Evolutionary conservation across 495 filamentous ascomycete species (phyloP).

Genomic region (Penicillium mononematosum): DNA sequence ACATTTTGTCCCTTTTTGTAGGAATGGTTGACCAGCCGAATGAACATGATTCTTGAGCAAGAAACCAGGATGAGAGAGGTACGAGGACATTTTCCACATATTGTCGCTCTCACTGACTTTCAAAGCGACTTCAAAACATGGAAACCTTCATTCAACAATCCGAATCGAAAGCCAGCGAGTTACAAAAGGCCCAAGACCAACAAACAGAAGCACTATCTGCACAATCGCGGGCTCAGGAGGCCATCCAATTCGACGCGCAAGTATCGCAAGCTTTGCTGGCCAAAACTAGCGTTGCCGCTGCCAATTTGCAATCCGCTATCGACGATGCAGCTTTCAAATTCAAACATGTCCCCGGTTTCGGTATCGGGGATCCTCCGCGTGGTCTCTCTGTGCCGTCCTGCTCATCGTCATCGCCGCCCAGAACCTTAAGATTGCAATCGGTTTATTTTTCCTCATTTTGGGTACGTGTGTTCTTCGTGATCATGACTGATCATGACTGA

Average conservation of each 20-base stretch:
- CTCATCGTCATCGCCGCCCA: constrained; percentile 27
- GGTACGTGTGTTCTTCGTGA: constrained; percentile 13
- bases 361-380: constrained; percentile 26
- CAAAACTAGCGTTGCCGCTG: constrained; percentile 36
- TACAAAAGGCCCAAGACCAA: constrained; percentile 39
- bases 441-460: constrained; percentile 22
- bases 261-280: constrained; percentile 42
- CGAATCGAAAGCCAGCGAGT: constrained; percentile 31
- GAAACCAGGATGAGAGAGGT: constrained; percentile 38
- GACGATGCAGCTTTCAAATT: constrained; percentile 41
- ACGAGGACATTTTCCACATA: constrained; percentile 1
- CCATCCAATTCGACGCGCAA: constrained; percentile 33
- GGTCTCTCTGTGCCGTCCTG: constrained; percentile 28
- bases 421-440: constrained; percentile 23
- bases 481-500: background rate
- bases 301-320: constrained; percentile 42
- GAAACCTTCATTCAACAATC: constrained; percentile 37
- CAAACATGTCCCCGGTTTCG: constrained; percentile 27
- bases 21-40: constrained; percentile 34
- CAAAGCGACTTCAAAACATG: constrained; percentile 40
- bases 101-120: constrained; percentile 16
- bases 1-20: background rate
- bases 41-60: constrained; percentile 33
- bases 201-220: constrained; percentile 38
- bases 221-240: constrained; percentile 36